Evolutionary conservation across 2,329 filamentous ascomycete genomes (phyloP).

Genomic region (Microthyrium microscopicum): DNA sequence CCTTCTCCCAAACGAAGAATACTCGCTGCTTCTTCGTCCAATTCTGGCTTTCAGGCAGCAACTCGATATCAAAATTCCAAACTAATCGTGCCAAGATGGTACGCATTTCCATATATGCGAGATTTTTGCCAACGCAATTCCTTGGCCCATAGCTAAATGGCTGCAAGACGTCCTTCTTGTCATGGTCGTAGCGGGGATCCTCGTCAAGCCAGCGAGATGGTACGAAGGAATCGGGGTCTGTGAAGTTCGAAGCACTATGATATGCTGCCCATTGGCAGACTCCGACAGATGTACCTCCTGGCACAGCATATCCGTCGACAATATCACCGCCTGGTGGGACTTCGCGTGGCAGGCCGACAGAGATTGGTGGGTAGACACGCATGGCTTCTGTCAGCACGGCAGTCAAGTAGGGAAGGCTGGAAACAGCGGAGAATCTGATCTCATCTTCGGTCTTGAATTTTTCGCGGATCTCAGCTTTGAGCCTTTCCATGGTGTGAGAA

Average conservation of each 20-base stretch:
- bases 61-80: conserved; percentile 3
- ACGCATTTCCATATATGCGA: conserved; percentile 2
- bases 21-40: background rate
- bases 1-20: background rate
- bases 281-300: too few species aligned
- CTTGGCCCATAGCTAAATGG: conserved; percentile 6
- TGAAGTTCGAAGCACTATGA: conserved; percentile 1
- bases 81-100: conserved; percentile 1
- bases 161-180: conserved; percentile 2
- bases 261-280: too few species aligned
- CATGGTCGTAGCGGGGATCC: conserved; percentile 1
- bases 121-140: conserved; percentile 8
- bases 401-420: conserved; percentile 2
- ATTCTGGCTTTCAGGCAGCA: background rate
- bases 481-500: background rate
- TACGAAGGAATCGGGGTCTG: conserved; percentile 1
- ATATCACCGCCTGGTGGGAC: conserved; percentile 10
- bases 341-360: conserved; percentile 12
- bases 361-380: conserved; percentile 9
- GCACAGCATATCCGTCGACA: too few species aligned
- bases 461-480: conserved; percentile 3
- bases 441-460: conserved; percentile 1
- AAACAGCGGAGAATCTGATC: conserved; percentile 1
- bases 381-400: conserved; percentile 6
- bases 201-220: conserved; percentile 5